Evolutionary conservation across 139 green algal genomes (phyloP), one percentile per base, ranked within the genome.

Genomic region (Tetradesmus lagerheimii): DNA sequence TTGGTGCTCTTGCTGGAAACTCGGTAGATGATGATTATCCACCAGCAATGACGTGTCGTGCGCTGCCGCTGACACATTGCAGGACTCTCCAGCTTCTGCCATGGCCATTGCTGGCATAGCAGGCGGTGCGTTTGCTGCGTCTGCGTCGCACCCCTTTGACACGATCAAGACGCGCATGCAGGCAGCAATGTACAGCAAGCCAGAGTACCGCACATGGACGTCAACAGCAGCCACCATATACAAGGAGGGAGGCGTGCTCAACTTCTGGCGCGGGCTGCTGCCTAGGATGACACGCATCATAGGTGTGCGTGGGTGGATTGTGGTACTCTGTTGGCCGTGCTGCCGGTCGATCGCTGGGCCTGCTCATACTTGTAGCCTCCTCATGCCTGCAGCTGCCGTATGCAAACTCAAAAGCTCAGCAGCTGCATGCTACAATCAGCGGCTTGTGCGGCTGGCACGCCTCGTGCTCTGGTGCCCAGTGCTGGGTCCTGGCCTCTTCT

Each of bases 111-210:
- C 94, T 14, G 97, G 97, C 35, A 38, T 98, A 4, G 89, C 90
- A 4, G 93, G 94, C 25, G 97, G 97, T 5, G 89, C 98, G 14
- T 93, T 97, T 77, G 97, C 93, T 11, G 94, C 96, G 0, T 84
- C 94, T 1, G 88, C 90, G 34, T 97, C 96, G 2, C 97, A 99
- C 67, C 97, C 97, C 3, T 95, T 96, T 86, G 97, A 99, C 93
- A 99, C 97, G 0, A 94, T 96, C 74, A 98, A 98, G 92, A 98
- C 97, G 4, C 91, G 95, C 20, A 97, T 98, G 95, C 96, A 98
- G 92, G 94, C 94, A 1, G 90, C 90, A 88, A 95, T 96, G 92
- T 95, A 95, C 89, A 90, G 29, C 77, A 94, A 94, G 75, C 91
- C 93, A 23, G 93, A 96, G 90, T 95, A 96, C 91, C 31, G 71